Evolutionary conservation across 2,329 filamentous ascomycete species (phyloP), one percentile per base, ranked within the genome.

Genomic region (Colletotrichum gigasporum): DNA sequence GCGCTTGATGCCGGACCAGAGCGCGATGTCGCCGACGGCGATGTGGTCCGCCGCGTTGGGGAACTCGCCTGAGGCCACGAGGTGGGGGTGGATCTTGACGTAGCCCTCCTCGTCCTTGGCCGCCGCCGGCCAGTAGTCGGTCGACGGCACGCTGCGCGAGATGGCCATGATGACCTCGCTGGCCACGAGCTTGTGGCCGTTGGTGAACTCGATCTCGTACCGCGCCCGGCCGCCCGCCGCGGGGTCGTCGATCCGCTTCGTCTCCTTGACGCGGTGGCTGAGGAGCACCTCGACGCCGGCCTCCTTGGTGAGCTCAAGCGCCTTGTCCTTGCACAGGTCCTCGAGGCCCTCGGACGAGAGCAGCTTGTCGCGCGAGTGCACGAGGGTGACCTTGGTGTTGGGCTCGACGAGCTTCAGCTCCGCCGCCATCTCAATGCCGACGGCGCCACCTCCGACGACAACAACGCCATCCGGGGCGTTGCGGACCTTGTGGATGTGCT

Each of bases 341-440:
- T 91, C 88, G 2, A 96, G 82, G 3, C 86, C 87, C 77, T 96
- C 92, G 0, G 90, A 87, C 0, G 91, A 93, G 7, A 95, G 82
- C 1, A 95, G 84, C 70, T 86, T 86, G 24, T 85, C 80, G 18
- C 91, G 83, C 4, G 91, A 94, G 74, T 95, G 92, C 4, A 93
- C 86, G 2, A 96, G 84, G 1, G 87, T 91, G n/a, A 95, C 89
- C 39, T 85, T 84, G 56, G 87, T 79, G 10, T 84, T 71, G 0
- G 92, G 91, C 65, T 90, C 83, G 22, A 88, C 79, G 45, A 86
- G 75, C 76, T 94, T 94, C 56, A 94, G 80, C 78, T 96, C 92
- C 2, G 90, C 88, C 0, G 92, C 91, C 84, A 95, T 93, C 74
- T 95, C 92, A 57, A 94, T 89, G 8, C 92, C 92, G 1, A 94